These are phyloP conservation scores for Saposhnikovia divaricata DNA, from an alignment of 129 eudicot species.

Conservation along the genomic window DNA sequence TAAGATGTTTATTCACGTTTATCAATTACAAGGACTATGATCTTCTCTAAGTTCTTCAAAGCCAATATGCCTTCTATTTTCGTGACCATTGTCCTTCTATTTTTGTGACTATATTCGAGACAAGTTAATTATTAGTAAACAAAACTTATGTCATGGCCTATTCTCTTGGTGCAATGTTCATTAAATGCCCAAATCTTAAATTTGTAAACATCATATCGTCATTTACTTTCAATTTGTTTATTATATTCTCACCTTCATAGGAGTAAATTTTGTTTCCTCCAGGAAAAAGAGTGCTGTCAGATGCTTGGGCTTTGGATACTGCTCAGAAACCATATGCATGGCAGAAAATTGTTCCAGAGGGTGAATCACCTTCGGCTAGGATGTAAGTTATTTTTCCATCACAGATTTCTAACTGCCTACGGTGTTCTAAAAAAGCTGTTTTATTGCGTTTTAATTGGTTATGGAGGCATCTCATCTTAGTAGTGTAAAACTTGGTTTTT, in stretches of 20 bases:
- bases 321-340: slow-evolving; percentile 95
- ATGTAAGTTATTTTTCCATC: slow-evolving; percentile 52
- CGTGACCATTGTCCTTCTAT: not conserved
- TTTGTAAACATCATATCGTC: not conserved
- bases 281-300: slow-evolving; percentile 92
- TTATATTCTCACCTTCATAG: not conserved
- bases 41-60: not conserved
- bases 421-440: not conserved
- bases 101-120: not conserved
- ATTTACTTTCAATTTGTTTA: not conserved
- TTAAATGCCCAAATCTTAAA: not conserved
- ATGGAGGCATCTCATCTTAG: not conserved
- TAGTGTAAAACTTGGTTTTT: not conserved
- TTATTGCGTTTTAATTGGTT: not conserved
- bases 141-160: not conserved
- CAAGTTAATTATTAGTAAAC: not conserved
- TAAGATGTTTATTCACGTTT: not conserved
- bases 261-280: slow-evolving; percentile 12
- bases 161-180: not conserved
- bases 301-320: slow-evolving; percentile 98
- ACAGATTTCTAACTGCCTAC: slow-evolving; percentile 4
- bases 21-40: not conserved
- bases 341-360: slow-evolving; percentile 91
- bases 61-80: not conserved
- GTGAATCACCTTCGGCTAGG: slow-evolving; percentile 94